These are phyloP conservation scores for Pseudisothecium myosuroides DNA, from an alignment of 225 moss, liverwort and hornwort genomes.

Conservation along the genomic window DNA sequence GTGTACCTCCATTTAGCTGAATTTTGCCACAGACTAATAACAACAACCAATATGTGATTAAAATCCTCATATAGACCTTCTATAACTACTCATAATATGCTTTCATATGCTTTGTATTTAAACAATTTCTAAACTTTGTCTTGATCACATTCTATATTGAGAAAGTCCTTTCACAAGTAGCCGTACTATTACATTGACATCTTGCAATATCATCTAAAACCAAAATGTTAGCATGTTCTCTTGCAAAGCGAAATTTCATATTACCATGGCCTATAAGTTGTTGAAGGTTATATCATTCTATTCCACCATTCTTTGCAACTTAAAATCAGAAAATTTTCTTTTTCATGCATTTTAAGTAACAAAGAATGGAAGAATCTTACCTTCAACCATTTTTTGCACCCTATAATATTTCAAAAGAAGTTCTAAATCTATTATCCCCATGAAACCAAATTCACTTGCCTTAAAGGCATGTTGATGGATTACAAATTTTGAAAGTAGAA, in stretches of 20 bases:
- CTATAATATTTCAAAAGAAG: background rate
- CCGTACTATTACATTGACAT: background rate
- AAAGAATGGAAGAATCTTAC: background rate
- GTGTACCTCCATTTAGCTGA: background rate
- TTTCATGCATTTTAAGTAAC: background rate
- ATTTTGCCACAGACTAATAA: background rate
- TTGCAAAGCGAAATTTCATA: background rate
- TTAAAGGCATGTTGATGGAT: background rate
- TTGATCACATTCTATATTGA: background rate
- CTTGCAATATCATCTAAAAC: background rate
- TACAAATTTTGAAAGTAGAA: background rate
- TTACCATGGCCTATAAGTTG: background rate
- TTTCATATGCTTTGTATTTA: background rate
- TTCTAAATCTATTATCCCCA: background rate
- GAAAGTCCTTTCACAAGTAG: background rate
- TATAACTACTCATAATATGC: background rate
- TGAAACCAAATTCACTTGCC: background rate
- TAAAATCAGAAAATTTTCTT: background rate
- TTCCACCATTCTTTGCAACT: background rate
- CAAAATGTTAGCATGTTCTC: background rate
- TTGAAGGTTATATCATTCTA: background rate
- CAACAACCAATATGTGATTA: background rate
- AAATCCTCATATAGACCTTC: background rate
- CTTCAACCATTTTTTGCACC: background rate
- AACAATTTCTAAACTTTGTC: background rate